Evolutionary conservation across 2,329 filamentous ascomycete species (phyloP).

Genomic region (Ophiostoma triangulosporum): DNA sequence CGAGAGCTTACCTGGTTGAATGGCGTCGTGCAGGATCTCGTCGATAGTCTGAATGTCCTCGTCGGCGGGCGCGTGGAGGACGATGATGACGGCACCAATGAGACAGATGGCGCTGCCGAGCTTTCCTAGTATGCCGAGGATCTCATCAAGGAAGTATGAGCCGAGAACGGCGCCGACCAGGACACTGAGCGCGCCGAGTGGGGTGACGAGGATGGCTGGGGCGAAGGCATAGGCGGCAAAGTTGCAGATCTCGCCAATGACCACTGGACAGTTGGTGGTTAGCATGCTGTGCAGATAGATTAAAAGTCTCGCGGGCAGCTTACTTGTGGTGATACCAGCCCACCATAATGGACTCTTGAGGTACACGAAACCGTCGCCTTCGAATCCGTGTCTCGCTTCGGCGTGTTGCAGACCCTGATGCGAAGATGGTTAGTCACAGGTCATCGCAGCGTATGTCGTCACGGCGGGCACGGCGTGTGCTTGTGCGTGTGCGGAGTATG

Average conservation of each 20-base stretch:
- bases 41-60: constrained; percentile 84
- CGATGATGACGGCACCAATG: constrained; percentile 92
- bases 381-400: constrained; percentile 83
- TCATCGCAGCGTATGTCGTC: constrained; percentile 6
- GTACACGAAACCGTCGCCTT: constrained; percentile 92
- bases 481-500: background rate
- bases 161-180: constrained; percentile 89
- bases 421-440: background rate
- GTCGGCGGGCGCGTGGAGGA: constrained; percentile 90
- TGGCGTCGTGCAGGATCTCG: constrained; percentile 77
- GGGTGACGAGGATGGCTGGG: constrained; percentile 95
- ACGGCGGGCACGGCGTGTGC: background rate
- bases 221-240: constrained; percentile 98
- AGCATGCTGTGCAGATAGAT: background rate
- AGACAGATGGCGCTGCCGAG: constrained; percentile 93
- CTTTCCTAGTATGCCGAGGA: constrained; percentile 80
- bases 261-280: constrained; percentile 43
- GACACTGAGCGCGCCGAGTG: constrained; percentile 83
- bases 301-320: constrained; percentile 20
- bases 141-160: constrained; percentile 85
- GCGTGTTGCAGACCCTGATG: constrained; percentile 55
- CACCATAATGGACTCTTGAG: constrained; percentile 94
- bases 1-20: constrained; percentile 44
- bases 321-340: constrained; percentile 83
- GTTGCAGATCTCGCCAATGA: constrained; percentile 86